Base-by-base conservation (phyloP, 2,329 filamentous ascomycete species). In the Dactylellina drechsleri region DNA sequence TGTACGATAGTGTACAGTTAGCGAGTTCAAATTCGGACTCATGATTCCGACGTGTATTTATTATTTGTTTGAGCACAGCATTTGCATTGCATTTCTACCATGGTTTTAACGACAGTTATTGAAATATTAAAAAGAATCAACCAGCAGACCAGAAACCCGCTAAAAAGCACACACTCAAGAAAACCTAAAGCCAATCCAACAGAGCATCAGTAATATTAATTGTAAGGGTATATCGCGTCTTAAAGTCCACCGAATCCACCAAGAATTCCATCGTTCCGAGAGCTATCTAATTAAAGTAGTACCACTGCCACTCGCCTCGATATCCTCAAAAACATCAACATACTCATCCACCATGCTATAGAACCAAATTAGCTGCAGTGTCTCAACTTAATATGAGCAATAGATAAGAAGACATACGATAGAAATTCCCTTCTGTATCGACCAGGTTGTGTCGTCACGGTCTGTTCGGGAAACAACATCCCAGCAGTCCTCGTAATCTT, bases 361-460 rank as follows among this genome's bases (percentile, higher is more conserved):
- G 10, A 47, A 7, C 5, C 10, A 4, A 2, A 62, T 62, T 28
- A 66, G 31, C 16, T 41, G 28, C n/a, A 16, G 7, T 4, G 43
- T 43, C 54, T 2, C 31, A 36, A 10, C 2, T 10, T 41, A 7
- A 54, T 47, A 49, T 20, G 2, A 7, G 6, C 31, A 36, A 36
- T 13, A 59, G 16, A 28, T 16, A 49, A 18, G 43, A 31, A 12
- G 26, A 62, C 65, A 54, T 74, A 79, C 79, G 77, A 65, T 41
- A 79, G 62, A 54, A 79, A 79, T 64, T 78, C 79, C 23, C 77
- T 54, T 26, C 79, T 66, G 66, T 79, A 79, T 36, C 77, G 77
- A 2, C 66, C 59, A 31, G 77, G 78, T 36, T 78, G 66, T 20
- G 78, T 77, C 7, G 78, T 79, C 15, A 79, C 66, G n/a, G 78